phyloP scores from a whole-genome alignment of 371 early-diverging fungal species.

The Mortierella sp. region DNA sequence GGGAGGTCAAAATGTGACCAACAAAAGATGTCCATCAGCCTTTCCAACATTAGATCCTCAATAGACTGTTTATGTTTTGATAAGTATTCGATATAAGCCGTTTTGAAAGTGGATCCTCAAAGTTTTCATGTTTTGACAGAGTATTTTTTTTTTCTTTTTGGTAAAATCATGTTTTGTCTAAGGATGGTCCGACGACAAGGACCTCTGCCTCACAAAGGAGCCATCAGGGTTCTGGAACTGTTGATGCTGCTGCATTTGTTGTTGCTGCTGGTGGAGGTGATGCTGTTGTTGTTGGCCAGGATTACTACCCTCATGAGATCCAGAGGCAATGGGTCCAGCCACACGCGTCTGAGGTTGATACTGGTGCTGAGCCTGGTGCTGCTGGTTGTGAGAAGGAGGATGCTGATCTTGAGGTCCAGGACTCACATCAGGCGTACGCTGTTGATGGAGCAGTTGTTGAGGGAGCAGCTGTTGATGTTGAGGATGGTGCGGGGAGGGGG shows the following conservation, averaged over 20 bases:
- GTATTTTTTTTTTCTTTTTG: too few relatives aligned
- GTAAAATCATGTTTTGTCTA: not conserved
- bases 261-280: conserved; percentile 3
- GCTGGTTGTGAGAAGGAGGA: not conserved
- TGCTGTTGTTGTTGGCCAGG: conserved; percentile 20
- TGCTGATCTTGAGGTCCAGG: not conserved
- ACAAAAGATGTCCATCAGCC: not conserved
- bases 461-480: not conserved
- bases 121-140: too few relatives aligned
- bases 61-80: too few relatives aligned
- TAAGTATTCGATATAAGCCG: too few relatives aligned
- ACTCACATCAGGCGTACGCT: not conserved
- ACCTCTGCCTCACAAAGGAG: not conserved
- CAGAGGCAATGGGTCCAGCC: not conserved
- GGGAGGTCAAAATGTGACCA: too few relatives aligned
- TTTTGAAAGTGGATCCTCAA: too few relatives aligned
- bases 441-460: too few relatives aligned
- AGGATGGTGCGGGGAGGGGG: not conserved
- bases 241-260: conserved; percentile 9
- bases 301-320: not conserved
- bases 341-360: not conserved
- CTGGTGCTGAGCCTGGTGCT: too few relatives aligned
- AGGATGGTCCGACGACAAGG: conserved; percentile 7
- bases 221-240: not conserved
- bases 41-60: too few relatives aligned